Evolutionary conservation across 1,284 basidiomycete genomes (phyloP).

Genomic region (Apiotrichum montevideense): DNA sequence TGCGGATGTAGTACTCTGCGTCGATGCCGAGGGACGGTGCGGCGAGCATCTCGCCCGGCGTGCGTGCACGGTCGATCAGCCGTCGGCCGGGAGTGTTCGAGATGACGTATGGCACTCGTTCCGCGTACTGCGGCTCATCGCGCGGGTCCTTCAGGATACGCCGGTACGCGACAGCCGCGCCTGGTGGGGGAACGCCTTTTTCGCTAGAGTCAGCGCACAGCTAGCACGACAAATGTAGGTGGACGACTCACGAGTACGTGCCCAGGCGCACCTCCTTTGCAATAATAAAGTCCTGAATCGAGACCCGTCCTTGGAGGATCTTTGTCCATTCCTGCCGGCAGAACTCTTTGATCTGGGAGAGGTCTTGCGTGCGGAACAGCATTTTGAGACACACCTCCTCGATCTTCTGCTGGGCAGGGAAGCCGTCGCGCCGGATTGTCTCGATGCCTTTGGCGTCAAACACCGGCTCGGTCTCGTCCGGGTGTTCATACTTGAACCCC

Average conservation of each 20-base stretch:
- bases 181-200: conserved; percentile 78
- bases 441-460: conserved; percentile 99
- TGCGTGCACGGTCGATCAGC: conserved; percentile 74
- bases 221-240: no score
- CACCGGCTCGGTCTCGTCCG: conserved; percentile 66
- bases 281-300: conserved; percentile 86
- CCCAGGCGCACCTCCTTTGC: conserved; percentile 91
- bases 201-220: conserved; percentile 52
- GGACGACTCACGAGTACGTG: conserved; percentile 65
- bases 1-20: conserved; percentile 81
- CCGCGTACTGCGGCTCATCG: conserved; percentile 83
- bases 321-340: conserved; percentile 80
- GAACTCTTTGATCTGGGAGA: conserved; percentile 83
- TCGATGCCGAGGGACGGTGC: conserved; percentile 68
- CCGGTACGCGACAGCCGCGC: conserved; percentile 76
- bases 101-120: conserved; percentile 89
- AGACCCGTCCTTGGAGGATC: conserved; percentile 70
- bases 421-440: conserved; percentile 85
- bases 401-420: conserved; percentile 82
- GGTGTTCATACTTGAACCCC: conserved; percentile 85
- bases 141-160: conserved; percentile 68
- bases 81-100: conserved; percentile 61
- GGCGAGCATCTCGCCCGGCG: conserved; percentile 69
- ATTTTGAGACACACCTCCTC: conserved; percentile 82
- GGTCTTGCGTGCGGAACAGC: conserved; percentile 79